Evolutionary conservation across 768 basidiomycete species (phyloP).

Genomic region (Nidularia sp.): DNA sequence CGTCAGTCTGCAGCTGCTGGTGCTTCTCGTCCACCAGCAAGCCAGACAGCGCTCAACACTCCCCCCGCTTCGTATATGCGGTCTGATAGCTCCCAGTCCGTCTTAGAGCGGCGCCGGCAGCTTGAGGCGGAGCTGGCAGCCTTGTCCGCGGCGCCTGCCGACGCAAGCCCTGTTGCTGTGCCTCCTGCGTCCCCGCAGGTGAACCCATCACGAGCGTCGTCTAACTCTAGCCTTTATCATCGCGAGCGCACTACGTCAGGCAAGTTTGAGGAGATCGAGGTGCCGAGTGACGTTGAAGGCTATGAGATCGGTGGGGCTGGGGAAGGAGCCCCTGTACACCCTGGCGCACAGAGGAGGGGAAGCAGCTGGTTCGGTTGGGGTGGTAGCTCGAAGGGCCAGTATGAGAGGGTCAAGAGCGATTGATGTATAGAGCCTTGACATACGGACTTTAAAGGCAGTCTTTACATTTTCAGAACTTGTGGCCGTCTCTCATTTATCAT

Average conservation of each 20-base stretch:
- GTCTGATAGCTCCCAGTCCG: slow-evolving; percentile 19
- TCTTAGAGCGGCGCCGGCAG: slow-evolving; percentile 43
- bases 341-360: slow-evolving; percentile 19
- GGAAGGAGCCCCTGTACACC: slow-evolving; percentile 4
- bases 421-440: slow-evolving; percentile 11
- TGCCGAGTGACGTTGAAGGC: slow-evolving; percentile 68
- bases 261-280: slow-evolving; percentile 66
- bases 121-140: slow-evolving; percentile 58
- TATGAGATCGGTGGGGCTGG: slow-evolving; percentile 46
- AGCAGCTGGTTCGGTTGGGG: slow-evolving; percentile 55
- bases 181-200: slow-evolving; percentile 14
- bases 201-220: slow-evolving; percentile 31
- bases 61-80: slow-evolving; percentile 11
- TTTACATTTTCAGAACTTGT: too few species aligned
- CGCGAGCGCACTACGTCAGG: slow-evolving; percentile 44
- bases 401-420: slow-evolving; percentile 53
- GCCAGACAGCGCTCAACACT: slow-evolving; percentile 4
- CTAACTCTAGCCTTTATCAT: slow-evolving; percentile 26
- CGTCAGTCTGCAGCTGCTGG: slow-evolving; percentile 45
- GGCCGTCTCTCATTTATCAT: too few species aligned
- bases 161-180: slow-evolving; percentile 15
- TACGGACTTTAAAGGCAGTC: too few species aligned
- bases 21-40: slow-evolving; percentile 23
- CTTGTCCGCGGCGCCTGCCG: slow-evolving; percentile 18
- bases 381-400: slow-evolving; percentile 25